phyloP scores from a whole-genome alignment of 129 eudicot species.

The Solidago caesia region DNA sequence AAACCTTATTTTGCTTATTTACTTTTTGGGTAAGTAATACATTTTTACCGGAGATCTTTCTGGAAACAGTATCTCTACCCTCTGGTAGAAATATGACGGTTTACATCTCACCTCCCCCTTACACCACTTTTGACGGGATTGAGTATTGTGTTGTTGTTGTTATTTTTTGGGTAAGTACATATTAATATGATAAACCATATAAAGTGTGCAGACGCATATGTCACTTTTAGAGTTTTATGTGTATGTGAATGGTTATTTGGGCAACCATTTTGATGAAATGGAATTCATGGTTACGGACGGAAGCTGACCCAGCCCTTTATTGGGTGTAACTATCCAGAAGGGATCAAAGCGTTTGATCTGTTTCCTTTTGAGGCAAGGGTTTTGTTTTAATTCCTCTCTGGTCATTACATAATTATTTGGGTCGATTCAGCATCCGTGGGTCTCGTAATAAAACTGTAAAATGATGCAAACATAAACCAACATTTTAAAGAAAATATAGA shows the following conservation, averaged over 20 bases:
- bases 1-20: neutral
- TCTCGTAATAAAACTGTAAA: neutral
- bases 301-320: too few species aligned
- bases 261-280: slow-evolving; percentile 77
- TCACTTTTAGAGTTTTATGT: slow-evolving; percentile 30
- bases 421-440: too few species aligned
- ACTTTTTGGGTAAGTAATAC: neutral
- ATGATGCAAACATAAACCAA: neutral
- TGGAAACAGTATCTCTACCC: too few species aligned
- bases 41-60: too few species aligned
- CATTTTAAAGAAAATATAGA: neutral
- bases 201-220: neutral
- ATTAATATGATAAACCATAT: slow-evolving; percentile 24
- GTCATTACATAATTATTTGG: too few species aligned
- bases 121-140: too few species aligned
- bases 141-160: too few species aligned
- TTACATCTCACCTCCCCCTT: too few species aligned
- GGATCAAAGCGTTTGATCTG: slow-evolving; percentile 49
- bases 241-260: slow-evolving; percentile 77
- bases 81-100: too few species aligned
- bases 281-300: too few species aligned
- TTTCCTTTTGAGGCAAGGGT: too few species aligned
- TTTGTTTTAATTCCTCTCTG: too few species aligned
- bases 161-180: neutral
- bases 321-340: slow-evolving; percentile 66